Percentiles rank a stretch among this genome's conserved stretches.
These are phyloP conservation scores for Afroboletus lepidellus DNA, from an alignment of 1,284 basidiomycete genomes.

Conservation along the genomic window DNA sequence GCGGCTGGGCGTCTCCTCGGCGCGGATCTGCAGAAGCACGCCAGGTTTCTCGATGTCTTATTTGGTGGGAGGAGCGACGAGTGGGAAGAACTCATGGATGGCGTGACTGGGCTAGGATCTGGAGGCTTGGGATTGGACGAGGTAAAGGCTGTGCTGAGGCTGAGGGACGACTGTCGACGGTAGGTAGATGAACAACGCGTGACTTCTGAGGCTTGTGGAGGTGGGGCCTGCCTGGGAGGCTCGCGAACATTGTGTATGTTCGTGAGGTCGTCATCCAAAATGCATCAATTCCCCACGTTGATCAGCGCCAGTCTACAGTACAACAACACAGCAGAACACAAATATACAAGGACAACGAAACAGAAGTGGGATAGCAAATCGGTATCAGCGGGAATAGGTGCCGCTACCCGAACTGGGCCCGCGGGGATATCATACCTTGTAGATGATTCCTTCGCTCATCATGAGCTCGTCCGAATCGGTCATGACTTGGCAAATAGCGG, in stretches of 20 bases:
- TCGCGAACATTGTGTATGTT: no score
- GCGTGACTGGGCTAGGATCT: constrained; percentile 26
- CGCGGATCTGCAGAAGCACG: constrained; percentile 38
- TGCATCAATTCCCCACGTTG: neutral
- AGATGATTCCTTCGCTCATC: constrained; percentile 80
- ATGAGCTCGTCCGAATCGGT: constrained; percentile 83
- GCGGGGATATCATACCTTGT: constrained; percentile 52
- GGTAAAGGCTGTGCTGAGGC: constrained; percentile 27
- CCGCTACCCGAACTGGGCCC: neutral
- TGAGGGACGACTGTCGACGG: constrained; percentile 30
- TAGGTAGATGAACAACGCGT: neutral
- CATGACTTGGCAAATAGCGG: constrained; percentile 76
- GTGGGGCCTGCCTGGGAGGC: no score
- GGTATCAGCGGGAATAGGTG: neutral
- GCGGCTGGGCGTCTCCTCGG: constrained; percentile 67
- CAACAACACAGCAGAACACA: constrained; percentile 10
- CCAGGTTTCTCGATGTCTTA: constrained; percentile 14
- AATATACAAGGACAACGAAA: neutral
- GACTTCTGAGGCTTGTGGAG: neutral
- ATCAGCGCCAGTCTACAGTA: neutral
- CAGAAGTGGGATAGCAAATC: neutral
- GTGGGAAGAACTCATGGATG: constrained; percentile 32
- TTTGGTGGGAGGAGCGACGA: constrained; percentile 17
- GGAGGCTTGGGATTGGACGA: constrained; percentile 27
- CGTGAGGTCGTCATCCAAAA: neutral